phyloP scores from a whole-genome alignment of 169 alveolate genomes.

The Amoebophrya sp. region DNA sequence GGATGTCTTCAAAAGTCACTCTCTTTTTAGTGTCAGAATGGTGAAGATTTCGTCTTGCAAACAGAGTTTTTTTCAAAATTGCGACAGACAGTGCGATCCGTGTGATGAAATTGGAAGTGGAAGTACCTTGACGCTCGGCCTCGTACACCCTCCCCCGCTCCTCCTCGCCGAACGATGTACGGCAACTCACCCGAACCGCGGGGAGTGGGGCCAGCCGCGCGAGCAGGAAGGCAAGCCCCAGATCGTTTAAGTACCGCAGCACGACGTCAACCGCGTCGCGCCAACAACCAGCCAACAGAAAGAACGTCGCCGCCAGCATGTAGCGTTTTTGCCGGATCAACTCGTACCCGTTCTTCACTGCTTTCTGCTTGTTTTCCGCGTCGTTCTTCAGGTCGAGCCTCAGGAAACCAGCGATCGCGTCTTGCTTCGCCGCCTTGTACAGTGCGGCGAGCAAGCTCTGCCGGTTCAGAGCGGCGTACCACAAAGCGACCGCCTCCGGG shows the following conservation, averaged over 20 bases:
- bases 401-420: not conserved
- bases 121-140: too few species aligned
- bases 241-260: not conserved
- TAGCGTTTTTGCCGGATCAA: not conserved
- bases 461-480: not conserved
- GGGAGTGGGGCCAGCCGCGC: not conserved
- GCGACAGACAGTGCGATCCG: too few species aligned
- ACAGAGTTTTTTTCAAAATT: too few species aligned
- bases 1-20: too few species aligned
- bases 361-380: not conserved
- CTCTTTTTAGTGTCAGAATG: too few species aligned
- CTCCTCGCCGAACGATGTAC: not conserved
- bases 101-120: too few species aligned
- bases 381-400: not conserved
- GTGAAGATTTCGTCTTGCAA: too few species aligned
- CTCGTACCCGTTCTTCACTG: not conserved
- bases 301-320: not conserved
- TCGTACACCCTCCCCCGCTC: not conserved
- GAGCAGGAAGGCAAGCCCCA: not conserved
- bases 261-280: constrained; percentile 4
- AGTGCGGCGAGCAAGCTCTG: not conserved
- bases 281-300: not conserved
- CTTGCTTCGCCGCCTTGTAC: not conserved
- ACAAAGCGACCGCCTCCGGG: not conserved
- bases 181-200: not conserved